phyloP scores from a whole-genome alignment of 2,329 filamentous ascomycete genomes.

The Aspergillus quadricinctus region DNA sequence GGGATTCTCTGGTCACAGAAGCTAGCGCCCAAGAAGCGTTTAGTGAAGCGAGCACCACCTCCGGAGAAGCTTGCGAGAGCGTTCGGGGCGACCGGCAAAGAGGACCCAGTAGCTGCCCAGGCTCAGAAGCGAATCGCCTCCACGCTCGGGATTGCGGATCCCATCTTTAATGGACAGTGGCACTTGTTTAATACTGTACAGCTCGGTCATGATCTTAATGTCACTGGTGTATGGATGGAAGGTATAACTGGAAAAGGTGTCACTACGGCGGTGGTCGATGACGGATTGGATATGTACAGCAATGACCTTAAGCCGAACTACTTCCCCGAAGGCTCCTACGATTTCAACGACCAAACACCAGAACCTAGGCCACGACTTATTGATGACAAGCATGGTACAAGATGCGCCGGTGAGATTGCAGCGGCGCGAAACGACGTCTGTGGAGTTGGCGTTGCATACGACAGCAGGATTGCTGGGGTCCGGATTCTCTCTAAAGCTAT shows the following conservation, averaged over 20 bases:
- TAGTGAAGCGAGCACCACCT: slow-evolving; percentile 56
- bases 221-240: slow-evolving; percentile 87
- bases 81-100: slow-evolving; percentile 37
- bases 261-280: slow-evolving; percentile 91
- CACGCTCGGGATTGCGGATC: slow-evolving; percentile 73
- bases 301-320: slow-evolving; percentile 90
- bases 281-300: slow-evolving; percentile 94
- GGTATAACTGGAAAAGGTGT: slow-evolving; percentile 85
- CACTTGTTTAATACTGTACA: slow-evolving; percentile 83
- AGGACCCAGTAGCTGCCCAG: slow-evolving; percentile 47
- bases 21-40: slow-evolving; percentile 58
- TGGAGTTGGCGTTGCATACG: slow-evolving; percentile 92
- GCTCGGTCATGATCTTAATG: slow-evolving; percentile 86
- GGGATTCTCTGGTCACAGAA: slow-evolving; percentile 76
- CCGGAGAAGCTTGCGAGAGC: slow-evolving; percentile 30
- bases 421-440: slow-evolving; percentile 91
- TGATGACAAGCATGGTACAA: slow-evolving; percentile 87
- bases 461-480: slow-evolving; percentile 83
- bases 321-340: slow-evolving; percentile 85
- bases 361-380: slow-evolving; percentile 76
- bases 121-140: slow-evolving; percentile 59
- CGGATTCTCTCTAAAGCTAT: slow-evolving; percentile 90
- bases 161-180: slow-evolving; percentile 93
- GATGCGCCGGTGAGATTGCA: slow-evolving; percentile 90
- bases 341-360: slow-evolving; percentile 82